Conservation (phyloP, 495 filamentous ascomycete species). For the Apodospora peruviana region DNA sequence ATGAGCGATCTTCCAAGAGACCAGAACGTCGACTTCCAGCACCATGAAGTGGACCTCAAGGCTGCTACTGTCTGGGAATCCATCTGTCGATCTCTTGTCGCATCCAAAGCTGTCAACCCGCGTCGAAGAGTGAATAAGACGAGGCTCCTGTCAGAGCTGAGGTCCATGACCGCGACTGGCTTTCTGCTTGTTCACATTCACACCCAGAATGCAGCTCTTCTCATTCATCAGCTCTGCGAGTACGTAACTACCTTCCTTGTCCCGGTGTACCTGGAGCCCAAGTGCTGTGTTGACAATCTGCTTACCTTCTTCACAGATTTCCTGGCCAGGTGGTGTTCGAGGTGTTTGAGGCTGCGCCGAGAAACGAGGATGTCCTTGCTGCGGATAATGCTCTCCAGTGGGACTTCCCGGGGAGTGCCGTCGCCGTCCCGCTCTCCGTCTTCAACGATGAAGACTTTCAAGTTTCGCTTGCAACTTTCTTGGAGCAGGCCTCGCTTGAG, state of each 20-base stretch:
- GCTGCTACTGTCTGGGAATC: constrained; percentile 20
- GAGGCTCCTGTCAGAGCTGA: constrained; percentile 29
- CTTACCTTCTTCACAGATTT: background rate
- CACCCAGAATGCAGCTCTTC: constrained; percentile 52
- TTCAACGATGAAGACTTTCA: constrained; percentile 44
- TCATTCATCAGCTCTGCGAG: constrained; percentile 37
- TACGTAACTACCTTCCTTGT: constrained; percentile 23
- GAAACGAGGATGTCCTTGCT: constrained; percentile 37
- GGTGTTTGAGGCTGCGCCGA: constrained; percentile 51
- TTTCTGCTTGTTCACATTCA: constrained; percentile 43
- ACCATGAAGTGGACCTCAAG: constrained; percentile 3
- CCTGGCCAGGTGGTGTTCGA: constrained; percentile 36
- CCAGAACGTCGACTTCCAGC: background rate
- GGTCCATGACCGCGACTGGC: constrained; percentile 20
- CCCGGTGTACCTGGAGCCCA: background rate
- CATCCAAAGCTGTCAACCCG: constrained; percentile 27
- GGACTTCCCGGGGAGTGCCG: constrained; percentile 36
- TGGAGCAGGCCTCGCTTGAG: constrained; percentile 55
- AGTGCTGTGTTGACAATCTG: too few species aligned
- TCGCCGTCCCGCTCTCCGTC: constrained; percentile 34
- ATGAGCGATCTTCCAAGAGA: constrained; percentile 15
- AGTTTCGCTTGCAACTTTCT: constrained; percentile 43
- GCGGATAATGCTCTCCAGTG: constrained; percentile 28
- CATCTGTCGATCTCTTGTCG: constrained; percentile 27
- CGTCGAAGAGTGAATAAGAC: constrained; percentile 30